Evolutionary conservation across 257 asterid genomes (phyloP), one percentile per base, ranked within the genome.

Genomic region (Petrea volubilis): DNA sequence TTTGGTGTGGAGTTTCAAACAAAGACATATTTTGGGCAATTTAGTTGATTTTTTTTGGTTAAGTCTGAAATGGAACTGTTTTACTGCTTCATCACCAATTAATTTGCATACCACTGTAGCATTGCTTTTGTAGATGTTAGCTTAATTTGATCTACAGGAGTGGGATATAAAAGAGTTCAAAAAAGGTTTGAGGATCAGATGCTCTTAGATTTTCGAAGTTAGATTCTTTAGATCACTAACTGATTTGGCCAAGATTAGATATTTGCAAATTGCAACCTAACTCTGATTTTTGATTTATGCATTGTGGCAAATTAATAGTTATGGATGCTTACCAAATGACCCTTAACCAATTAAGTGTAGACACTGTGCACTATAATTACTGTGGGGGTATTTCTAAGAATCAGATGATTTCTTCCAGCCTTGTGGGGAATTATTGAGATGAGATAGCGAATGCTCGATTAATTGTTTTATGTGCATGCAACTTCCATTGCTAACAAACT

Each of bases 91-190:
- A 5, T n/a, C 66, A 21, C 49, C 60, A 52, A 27, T 68, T 55
- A 52, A 27, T 68, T 55, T 58, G 6, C 25, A 53, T 21, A 56
- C 31, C 7, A 36, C 17, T 57, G 21, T 44, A 60, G 29, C 59
- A 47, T 74, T 59, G 59, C 34, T 51, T 69, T 24, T 4, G 14
- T 20, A 53, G 29, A 63, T 68, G 57, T 72, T 74, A 60, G 64
- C 68, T 58, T 60, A 63, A 68, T 63, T 70, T 46, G 51, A 34
- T 24, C 51, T 34, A 47, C 31, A 29, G 38, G 56, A 72, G 59
- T 40, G 21, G 50, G 61, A 56, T 36, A 7, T 1, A 27, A 15
- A n/a, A 2, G 14, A 43, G 47, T 62, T 49, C 7, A 12, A 60
- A 31, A 21, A 61, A 15, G n/a, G 41, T 43, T 27, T 17, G 64